Evolutionary conservation across 2,329 filamentous ascomycete genomes (phyloP), one percentile per base, ranked within the genome.

Genomic region (Colletotrichum somersetense): DNA sequence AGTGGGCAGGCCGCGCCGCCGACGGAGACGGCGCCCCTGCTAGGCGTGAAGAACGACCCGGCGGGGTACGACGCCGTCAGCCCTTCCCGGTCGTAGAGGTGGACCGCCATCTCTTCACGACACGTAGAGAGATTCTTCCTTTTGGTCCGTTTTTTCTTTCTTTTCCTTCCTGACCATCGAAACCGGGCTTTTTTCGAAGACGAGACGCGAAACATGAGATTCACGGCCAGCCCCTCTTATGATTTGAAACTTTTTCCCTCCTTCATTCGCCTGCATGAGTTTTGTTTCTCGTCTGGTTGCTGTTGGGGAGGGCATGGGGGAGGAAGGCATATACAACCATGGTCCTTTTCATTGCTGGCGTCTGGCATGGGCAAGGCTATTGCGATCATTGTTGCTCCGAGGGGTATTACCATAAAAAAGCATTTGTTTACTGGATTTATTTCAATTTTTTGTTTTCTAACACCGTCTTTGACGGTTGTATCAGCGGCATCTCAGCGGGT

Each of bases 21-120:
- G 38, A 42, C 18, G 4, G 68, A 73, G 46, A 64, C 64, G 33
- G 58, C 64, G 46, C 72, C 72, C 8, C 33, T 73, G 23, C 52
- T 73, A 8, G 30, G 64, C 14, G 64, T 48, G 11, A 72, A 62
- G 40, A 70, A 20, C 48, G 46, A 40, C 6, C 7, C 61, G 48
- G 46, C 55, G 20, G 66, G 59, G 7, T 72, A 72, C 56, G 70
- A 72, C 12, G 33, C 70, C 23, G 64, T 68, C 35, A 44, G 44
- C 11, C 50, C 64, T 23, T 33, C 57, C 6, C 68, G 68, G n/a
- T 71, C 68, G n/a, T 71, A 35, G 30, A 33, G n/a, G 30, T 30
- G 30, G 26, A 11, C 2, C 30, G n/a, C 12, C 26, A 30, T 16
- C n/a, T 26, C n/a, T 18, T 53, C 52, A 26, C 40, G 26, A 7